Percentiles rank a stretch among this genome's conserved stretches.
phyloP scores from a whole-genome alignment of 73 alveolate genomes.

The Paraurostyla sp. region DNA sequence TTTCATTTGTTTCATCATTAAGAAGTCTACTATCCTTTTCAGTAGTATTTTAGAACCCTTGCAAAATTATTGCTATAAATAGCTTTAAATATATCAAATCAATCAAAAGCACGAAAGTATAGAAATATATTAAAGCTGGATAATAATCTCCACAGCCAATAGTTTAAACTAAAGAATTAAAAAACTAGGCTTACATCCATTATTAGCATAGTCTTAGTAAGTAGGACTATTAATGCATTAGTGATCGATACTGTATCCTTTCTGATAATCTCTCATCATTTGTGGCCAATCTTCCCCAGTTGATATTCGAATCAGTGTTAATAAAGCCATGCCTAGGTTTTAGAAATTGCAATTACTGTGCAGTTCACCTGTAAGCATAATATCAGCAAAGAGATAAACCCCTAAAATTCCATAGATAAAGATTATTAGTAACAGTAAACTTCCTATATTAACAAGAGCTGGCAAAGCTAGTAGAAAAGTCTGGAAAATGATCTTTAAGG shows the following conservation, averaged over 20 bases:
- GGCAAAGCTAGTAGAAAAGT: slow-evolving; percentile 73
- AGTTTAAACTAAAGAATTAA: neutral
- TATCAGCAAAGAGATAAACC: slow-evolving; percentile 84
- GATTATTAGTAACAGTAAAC: slow-evolving; percentile 88
- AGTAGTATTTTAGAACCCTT: slow-evolving; percentile 52
- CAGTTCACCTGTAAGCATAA: slow-evolving; percentile 58
- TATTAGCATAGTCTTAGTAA: neutral
- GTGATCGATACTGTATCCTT: neutral
- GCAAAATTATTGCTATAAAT: slow-evolving; percentile 79
- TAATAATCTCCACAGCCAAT: slow-evolving; percentile 60
- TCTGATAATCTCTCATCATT: slow-evolving; percentile 70
- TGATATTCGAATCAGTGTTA: slow-evolving; percentile 86
- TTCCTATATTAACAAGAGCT: slow-evolving; percentile 91
- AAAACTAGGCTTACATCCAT: neutral
- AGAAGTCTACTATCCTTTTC: slow-evolving; percentile 33
- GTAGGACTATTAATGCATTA: slow-evolving; percentile 33
- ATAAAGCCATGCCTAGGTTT: slow-evolving; percentile 82
- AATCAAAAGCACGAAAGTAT: slow-evolving; percentile 61
- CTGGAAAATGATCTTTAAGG: slow-evolving; percentile 16
- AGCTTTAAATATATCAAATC: slow-evolving; percentile 72
- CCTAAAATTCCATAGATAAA: slow-evolving; percentile 95
- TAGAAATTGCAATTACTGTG: slow-evolving; percentile 82
- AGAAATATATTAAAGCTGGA: slow-evolving; percentile 52
- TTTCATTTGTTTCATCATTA: slow-evolving; percentile 4
- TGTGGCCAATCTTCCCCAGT: slow-evolving; percentile 95